Evolutionary conservation across 306 rosid species (phyloP).

Genomic region (Bauhinia variegata): DNA sequence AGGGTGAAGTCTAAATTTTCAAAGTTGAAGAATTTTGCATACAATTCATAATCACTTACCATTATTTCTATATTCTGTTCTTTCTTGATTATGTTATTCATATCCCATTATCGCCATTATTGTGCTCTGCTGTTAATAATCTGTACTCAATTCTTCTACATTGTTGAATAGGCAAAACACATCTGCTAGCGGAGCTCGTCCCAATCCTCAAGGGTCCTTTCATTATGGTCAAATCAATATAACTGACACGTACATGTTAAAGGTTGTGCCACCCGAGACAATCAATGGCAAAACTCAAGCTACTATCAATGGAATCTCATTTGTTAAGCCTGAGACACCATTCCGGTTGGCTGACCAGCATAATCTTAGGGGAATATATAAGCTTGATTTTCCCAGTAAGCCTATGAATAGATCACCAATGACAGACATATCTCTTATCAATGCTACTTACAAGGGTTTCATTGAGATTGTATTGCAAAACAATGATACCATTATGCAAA

Average conservation of each 20-base stretch:
- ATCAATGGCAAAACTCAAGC: conserved; percentile 61
- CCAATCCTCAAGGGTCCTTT: conserved; percentile 94
- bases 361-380: conserved; percentile 67
- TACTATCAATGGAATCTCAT: conserved; percentile 81
- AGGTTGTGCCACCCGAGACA: conserved; percentile 53
- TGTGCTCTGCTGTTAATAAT: not conserved
- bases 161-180: conserved; percentile 67
- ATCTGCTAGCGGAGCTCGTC: conserved; percentile 93
- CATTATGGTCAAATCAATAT: conserved; percentile 76
- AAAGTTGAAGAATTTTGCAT: too few relatives aligned
- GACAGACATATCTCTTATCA: conserved; percentile 70
- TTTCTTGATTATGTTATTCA: too few relatives aligned
- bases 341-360: conserved; percentile 80
- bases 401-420: conserved; percentile 60
- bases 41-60: too few relatives aligned
- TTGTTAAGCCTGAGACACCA: conserved; percentile 67
- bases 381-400: conserved; percentile 79
- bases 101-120: too few relatives aligned
- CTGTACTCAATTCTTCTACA: conserved; percentile 22
- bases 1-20: not conserved
- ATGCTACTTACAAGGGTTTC: conserved; percentile 84
- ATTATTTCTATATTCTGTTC: too few relatives aligned
- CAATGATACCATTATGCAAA: conserved; percentile 74
- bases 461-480: conserved; percentile 80
- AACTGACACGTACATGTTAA: conserved; percentile 72